Conservation (phyloP, 192 early-diverging fungal genomes). For the Chytriomyces sp. region DNA sequence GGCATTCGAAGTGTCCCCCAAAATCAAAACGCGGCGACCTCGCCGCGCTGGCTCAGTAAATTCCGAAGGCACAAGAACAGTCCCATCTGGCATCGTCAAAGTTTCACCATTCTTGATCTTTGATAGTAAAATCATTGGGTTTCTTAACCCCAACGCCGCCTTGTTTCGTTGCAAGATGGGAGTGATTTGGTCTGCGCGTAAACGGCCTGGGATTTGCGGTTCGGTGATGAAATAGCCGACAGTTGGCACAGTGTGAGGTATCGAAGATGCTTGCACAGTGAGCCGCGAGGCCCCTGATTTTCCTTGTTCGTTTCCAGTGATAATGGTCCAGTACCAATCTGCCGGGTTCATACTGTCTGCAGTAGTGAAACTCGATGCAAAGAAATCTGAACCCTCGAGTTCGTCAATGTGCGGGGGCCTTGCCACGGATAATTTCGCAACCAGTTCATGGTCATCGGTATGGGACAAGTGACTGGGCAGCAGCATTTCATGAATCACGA, state of each 20-base stretch:
- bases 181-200: slow-evolving; percentile 44
- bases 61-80: slow-evolving; percentile 36
- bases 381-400: no score
- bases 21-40: slow-evolving; percentile 55
- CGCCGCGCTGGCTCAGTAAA: slow-evolving; percentile 36
- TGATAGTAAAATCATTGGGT: slow-evolving; percentile 54
- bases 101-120: slow-evolving; percentile 49
- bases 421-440: no score
- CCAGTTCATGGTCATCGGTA: no score
- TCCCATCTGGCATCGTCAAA: slow-evolving; percentile 55
- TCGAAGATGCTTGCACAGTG: slow-evolving; percentile 48
- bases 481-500: no score
- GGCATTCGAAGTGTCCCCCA: slow-evolving; percentile 63
- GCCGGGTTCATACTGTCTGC: no score
- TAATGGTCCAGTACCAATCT: slow-evolving; percentile 19
- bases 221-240: slow-evolving; percentile 58
- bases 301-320: not conserved
- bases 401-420: no score
- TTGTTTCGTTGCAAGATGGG: slow-evolving; percentile 49
- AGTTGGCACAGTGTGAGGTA: slow-evolving; percentile 59
- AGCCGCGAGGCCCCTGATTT: slow-evolving; percentile 17
- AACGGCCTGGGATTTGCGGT: slow-evolving; percentile 45
- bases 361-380: no score
- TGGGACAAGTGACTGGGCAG: no score
- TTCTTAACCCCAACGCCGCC: slow-evolving; percentile 45